phyloP scores from a whole-genome alignment of 352 stramenopile species.

The Phytophthora multivora region DNA sequence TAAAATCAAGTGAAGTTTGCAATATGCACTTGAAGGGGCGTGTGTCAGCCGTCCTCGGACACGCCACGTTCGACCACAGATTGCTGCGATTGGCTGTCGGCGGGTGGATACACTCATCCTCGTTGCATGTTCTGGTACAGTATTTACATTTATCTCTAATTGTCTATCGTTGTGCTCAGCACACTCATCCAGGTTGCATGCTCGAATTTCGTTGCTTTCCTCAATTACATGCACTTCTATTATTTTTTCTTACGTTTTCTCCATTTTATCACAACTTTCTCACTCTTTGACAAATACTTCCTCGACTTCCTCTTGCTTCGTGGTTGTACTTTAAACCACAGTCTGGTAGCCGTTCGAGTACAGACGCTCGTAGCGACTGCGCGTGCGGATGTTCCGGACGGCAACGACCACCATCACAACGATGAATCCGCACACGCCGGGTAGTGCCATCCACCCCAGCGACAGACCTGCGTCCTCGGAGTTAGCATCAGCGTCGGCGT shows the following conservation, averaged over 20 bases:
- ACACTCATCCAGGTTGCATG: slow-evolving; percentile 16
- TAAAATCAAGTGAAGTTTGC: slow-evolving; percentile 6
- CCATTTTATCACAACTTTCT: background rate
- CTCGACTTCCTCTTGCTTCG: background rate
- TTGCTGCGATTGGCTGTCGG: slow-evolving; percentile 14
- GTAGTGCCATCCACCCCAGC: slow-evolving; percentile 26
- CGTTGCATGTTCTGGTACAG: too few relatives aligned
- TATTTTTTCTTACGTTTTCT: background rate
- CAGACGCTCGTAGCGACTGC: slow-evolving; percentile 50
- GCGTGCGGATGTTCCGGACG: slow-evolving; percentile 52
- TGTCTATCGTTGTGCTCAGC: too few relatives aligned
- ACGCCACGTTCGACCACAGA: slow-evolving; percentile 15
- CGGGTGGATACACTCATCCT: slow-evolving; percentile 18
- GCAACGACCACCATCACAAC: slow-evolving; percentile 40
- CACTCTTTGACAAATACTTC: slow-evolving; percentile 5
- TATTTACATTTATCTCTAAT: too few relatives aligned
- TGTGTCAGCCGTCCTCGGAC: slow-evolving; percentile 7
- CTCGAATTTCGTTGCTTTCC: too few relatives aligned
- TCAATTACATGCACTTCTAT: too few relatives aligned
- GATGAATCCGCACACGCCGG: slow-evolving; percentile 29
- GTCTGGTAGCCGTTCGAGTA: slow-evolving; percentile 36
- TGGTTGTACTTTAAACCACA: slow-evolving; percentile 17
- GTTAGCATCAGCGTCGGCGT: background rate
- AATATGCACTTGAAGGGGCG: slow-evolving; percentile 8
- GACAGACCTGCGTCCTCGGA: slow-evolving; percentile 3